These are phyloP conservation scores for Penicillium psychrofluorescens DNA, from an alignment of 495 filamentous ascomycete genomes.

Conservation along the genomic window DNA sequence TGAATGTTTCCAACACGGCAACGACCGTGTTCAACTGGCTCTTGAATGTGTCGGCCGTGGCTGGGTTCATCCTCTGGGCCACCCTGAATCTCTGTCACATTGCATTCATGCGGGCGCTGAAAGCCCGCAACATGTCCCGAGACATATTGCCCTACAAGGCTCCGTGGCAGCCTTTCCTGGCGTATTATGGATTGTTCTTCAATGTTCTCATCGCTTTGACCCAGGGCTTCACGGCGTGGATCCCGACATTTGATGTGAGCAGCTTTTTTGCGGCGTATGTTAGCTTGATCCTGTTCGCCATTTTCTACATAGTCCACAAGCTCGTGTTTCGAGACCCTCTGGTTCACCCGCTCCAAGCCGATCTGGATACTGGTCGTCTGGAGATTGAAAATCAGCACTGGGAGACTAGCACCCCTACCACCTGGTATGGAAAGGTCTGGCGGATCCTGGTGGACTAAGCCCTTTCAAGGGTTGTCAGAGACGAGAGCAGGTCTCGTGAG, in stretches of 20 bases:
- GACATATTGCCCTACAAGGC: conserved; percentile 44
- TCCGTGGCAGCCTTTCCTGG: conserved; percentile 41
- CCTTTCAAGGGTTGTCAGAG: too few relatives aligned
- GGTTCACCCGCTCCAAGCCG: conserved; percentile 17
- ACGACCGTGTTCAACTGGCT: conserved; percentile 40
- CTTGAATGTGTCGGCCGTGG: conserved; percentile 45
- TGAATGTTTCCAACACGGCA: conserved; percentile 23
- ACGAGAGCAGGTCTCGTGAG: too few relatives aligned
- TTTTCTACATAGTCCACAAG: conserved; percentile 46
- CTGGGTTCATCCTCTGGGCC: conserved; percentile 51
- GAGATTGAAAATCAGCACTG: background rate
- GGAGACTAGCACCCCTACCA: too few relatives aligned
- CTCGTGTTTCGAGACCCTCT: conserved; percentile 19
- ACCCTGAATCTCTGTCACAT: conserved; percentile 45
- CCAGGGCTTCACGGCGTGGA: conserved; percentile 56
- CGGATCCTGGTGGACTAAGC: too few relatives aligned
- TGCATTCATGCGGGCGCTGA: conserved; percentile 44
- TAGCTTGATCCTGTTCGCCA: conserved; percentile 44
- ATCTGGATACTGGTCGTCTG: conserved; percentile 22
- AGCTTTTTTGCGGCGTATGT: conserved; percentile 48
- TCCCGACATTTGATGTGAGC: conserved; percentile 41
- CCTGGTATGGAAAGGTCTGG: too few relatives aligned
- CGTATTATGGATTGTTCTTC: conserved; percentile 50
- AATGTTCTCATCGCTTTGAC: conserved; percentile 50
- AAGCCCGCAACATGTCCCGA: conserved; percentile 33